phyloP scores from a whole-genome alignment of 192 early-diverging fungal genomes.

The Coemansia sp. region DNA sequence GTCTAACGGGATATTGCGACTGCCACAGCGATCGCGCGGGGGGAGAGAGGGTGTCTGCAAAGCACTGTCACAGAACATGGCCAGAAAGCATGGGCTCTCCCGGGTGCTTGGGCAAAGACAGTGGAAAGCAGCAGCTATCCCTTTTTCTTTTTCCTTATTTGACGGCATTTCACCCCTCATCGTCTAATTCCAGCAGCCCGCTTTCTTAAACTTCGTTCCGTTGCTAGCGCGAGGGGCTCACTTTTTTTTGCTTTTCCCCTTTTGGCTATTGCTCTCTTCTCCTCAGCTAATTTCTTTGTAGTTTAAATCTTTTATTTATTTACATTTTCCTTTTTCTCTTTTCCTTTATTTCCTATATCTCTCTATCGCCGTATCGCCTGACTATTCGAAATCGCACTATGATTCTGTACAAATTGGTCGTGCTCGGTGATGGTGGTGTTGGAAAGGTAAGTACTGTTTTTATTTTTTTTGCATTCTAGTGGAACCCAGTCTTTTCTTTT shows the following conservation, averaged over 20 bases:
- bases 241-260: slow-evolving; percentile 7
- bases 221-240: slow-evolving; percentile 6
- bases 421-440: slow-evolving; percentile 91
- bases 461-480: slow-evolving; percentile 2
- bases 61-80: neutral
- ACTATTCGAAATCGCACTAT: slow-evolving; percentile 45
- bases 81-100: slow-evolving; percentile 1
- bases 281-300: slow-evolving; percentile 6
- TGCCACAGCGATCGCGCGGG: neutral
- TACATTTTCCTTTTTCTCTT: slow-evolving; percentile 10
- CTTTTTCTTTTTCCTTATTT: neutral
- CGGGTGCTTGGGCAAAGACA: slow-evolving; percentile 1
- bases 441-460: slow-evolving; percentile 72
- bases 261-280: slow-evolving; percentile 12
- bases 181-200: too few species aligned
- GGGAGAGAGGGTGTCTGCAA: neutral
- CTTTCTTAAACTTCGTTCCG: slow-evolving; percentile 5
- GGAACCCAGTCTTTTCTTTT: neutral
- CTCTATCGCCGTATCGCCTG: slow-evolving; percentile 8
- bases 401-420: slow-evolving; percentile 96
- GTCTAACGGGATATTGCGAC: neutral
- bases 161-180: neutral
- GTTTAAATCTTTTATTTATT: slow-evolving; percentile 24
- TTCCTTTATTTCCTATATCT: slow-evolving; percentile 9
- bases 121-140: neutral